These are phyloP conservation scores for Blastocrithidia nonstop DNA, from an alignment of 208 protist genomes.

Conservation along the genomic window DNA sequence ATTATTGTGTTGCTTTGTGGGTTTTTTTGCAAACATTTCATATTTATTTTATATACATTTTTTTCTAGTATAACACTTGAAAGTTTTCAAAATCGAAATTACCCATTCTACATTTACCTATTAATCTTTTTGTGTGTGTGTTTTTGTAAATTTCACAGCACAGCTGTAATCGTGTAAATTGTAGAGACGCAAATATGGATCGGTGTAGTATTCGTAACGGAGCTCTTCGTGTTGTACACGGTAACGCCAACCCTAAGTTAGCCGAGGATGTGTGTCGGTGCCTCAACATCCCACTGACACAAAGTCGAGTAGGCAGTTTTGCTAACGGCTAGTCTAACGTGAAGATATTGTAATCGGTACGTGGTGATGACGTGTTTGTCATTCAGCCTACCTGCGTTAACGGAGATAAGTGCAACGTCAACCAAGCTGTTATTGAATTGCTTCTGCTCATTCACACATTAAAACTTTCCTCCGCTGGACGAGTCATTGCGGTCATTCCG, in stretches of 20 bases:
- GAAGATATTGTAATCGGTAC: conserved; percentile 74
- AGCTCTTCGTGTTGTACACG: conserved; percentile 64
- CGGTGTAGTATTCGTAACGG: conserved; percentile 28
- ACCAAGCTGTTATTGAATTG: conserved; percentile 92
- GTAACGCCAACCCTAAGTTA: conserved; percentile 78
- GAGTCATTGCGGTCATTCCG: conserved; percentile 90
- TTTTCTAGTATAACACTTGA: no score
- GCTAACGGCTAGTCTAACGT: conserved; percentile 83
- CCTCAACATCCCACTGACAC: conserved; percentile 55
- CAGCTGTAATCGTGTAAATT: no score
- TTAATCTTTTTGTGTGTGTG: no score
- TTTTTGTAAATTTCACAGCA: no score
- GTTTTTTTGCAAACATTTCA: no score
- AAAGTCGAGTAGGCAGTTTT: conserved; percentile 57
- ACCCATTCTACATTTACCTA: no score
- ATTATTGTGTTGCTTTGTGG: no score
- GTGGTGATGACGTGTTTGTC: conserved; percentile 91
- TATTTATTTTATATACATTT: no score
- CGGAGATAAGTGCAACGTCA: conserved; percentile 52
- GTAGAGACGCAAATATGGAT: no score
- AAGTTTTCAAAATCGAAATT: no score
- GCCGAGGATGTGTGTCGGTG: conserved; percentile 61
- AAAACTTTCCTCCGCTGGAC: conserved; percentile 72
- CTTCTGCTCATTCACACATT: conserved; percentile 89
- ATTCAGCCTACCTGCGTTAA: conserved; percentile 90